phyloP scores from a whole-genome alignment of 2,329 filamentous ascomycete species.

The Monilinia polystroma region DNA sequence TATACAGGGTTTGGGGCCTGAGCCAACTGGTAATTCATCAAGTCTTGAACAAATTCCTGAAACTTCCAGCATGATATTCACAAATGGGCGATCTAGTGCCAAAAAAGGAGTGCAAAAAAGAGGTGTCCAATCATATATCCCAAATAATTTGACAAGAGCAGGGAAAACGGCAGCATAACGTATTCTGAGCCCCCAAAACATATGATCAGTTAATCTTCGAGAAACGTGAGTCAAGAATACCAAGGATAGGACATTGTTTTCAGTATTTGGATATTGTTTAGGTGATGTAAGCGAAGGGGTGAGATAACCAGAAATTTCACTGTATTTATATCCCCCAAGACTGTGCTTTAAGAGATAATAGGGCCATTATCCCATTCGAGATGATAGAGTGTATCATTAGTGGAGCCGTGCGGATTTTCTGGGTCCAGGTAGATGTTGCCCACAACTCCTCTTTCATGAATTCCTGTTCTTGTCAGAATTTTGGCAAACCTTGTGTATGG shows the following conservation, averaged over 20 bases:
- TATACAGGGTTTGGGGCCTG: neutral
- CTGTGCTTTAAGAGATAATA: slow-evolving; percentile 17
- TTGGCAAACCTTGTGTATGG: neutral
- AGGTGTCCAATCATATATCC: neutral
- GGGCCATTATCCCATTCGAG: slow-evolving; percentile 27
- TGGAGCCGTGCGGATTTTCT: slow-evolving; percentile 32
- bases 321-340: neutral
- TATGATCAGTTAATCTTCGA: neutral
- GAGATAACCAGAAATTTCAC: neutral
- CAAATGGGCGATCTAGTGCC: neutral
- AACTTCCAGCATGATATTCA: neutral
- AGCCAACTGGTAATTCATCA: neutral
- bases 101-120: neutral
- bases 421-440: slow-evolving; percentile 35
- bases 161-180: neutral
- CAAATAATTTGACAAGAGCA: neutral
- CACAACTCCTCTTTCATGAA: slow-evolving; percentile 30
- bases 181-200: neutral
- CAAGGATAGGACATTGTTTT: neutral
- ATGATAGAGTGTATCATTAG: slow-evolving; percentile 19
- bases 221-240: neutral
- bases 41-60: no score
- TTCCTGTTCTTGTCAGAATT: slow-evolving; percentile 24
- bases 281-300: neutral
- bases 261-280: neutral